Evolutionary conservation across 352 stramenopile species (phyloP).

Genomic region (Aphanomyces stellatus): DNA sequence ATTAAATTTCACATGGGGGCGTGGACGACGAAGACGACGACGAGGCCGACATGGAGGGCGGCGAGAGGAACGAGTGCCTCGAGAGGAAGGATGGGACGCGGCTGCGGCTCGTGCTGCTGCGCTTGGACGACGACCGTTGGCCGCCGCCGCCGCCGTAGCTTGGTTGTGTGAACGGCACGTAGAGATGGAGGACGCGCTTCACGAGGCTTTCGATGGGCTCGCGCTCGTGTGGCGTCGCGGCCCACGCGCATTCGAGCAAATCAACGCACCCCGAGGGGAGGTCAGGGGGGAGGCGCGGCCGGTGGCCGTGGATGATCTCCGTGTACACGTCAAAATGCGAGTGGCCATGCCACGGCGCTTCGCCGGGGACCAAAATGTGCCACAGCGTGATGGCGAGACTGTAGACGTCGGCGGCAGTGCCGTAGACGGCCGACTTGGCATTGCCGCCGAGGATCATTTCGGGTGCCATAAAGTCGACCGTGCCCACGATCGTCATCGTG

Average conservation of each 20-base stretch:
- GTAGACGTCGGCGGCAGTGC: conserved; percentile 73
- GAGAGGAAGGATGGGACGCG: not conserved
- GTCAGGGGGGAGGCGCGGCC: conserved; percentile 44
- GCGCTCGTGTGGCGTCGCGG: conserved; percentile 57
- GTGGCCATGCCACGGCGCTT: conserved; percentile 61
- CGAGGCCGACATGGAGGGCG: no score
- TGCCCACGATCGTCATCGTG: conserved; percentile 80
- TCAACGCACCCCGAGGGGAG: conserved; percentile 64
- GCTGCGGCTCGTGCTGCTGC: not conserved
- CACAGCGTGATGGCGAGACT: conserved; percentile 82
- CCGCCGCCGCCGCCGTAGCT: not conserved
- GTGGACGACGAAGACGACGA: no score
- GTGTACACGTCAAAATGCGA: conserved; percentile 78
- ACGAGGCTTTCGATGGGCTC: conserved; percentile 69
- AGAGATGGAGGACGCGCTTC: conserved; percentile 62
- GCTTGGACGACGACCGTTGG: not conserved
- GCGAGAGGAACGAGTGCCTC: no score
- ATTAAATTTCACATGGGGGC: no score
- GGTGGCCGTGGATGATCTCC: conserved; percentile 56
- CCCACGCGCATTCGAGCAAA: conserved; percentile 66
- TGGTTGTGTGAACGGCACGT: conserved; percentile 35
- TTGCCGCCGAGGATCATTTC: conserved; percentile 62
- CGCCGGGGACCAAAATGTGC: conserved; percentile 76
- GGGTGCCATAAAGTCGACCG: conserved; percentile 72
- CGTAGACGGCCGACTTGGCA: conserved; percentile 47